phyloP scores from a whole-genome alignment of 352 stramenopile species.

The Globisporangium polare region DNA sequence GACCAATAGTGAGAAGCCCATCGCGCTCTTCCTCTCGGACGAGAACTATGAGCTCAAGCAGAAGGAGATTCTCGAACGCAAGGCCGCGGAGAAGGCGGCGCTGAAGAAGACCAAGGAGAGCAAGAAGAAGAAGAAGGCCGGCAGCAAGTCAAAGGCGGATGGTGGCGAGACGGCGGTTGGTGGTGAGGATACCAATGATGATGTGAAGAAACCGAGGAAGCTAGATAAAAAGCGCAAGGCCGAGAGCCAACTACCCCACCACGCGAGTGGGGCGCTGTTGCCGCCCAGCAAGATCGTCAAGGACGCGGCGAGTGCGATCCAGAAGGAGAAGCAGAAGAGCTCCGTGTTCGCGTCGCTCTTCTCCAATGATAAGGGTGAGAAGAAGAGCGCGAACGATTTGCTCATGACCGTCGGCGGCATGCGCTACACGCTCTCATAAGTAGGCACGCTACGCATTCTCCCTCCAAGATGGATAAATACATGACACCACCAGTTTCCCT shows the following conservation, averaged over 20 bases:
- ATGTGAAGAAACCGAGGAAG: slow-evolving; percentile 22
- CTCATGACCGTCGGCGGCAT: slow-evolving; percentile 84
- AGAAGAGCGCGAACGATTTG: slow-evolving; percentile 73
- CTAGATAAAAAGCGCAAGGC: slow-evolving; percentile 39
- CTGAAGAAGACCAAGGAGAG: slow-evolving; percentile 57
- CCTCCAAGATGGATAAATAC: not conserved
- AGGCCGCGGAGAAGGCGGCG: slow-evolving; percentile 41
- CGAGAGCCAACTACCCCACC: slow-evolving; percentile 7
- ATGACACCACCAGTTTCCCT: not conserved
- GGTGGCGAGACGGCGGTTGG: not conserved
- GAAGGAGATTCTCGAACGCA: slow-evolving; percentile 38
- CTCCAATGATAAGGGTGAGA: slow-evolving; percentile 56
- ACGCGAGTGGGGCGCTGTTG: slow-evolving; percentile 2
- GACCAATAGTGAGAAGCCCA: slow-evolving; percentile 48
- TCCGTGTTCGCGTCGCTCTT: slow-evolving; percentile 83
- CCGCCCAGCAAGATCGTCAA: slow-evolving; percentile 46
- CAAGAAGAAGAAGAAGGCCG: slow-evolving; percentile 26
- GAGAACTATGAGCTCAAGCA: slow-evolving; percentile 51
- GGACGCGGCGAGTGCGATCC: slow-evolving; percentile 50
- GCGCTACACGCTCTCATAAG: slow-evolving; percentile 80
- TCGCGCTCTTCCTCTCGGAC: slow-evolving; percentile 56
- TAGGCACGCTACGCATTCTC: not conserved
- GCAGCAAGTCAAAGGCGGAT: not conserved
- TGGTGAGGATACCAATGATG: slow-evolving; percentile 1
- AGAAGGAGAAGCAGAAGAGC: slow-evolving; percentile 70